Percentiles rank a stretch among this genome's conserved stretches.
These are phyloP conservation scores for Aspergillus sp. DNA, from an alignment of 2,329 filamentous ascomycete genomes.

Conservation along the genomic window DNA sequence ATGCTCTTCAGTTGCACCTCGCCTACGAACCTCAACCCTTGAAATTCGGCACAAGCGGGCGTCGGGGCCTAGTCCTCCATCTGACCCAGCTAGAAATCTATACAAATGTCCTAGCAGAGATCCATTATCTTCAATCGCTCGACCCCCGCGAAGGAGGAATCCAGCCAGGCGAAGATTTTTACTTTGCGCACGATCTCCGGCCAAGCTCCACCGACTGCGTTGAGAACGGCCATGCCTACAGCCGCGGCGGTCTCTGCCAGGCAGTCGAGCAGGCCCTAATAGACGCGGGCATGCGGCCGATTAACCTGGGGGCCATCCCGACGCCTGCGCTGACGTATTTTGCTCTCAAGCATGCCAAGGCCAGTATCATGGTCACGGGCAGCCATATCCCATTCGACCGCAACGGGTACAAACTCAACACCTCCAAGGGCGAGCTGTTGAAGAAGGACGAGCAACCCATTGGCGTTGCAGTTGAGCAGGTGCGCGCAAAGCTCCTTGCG, in stretches of 20 bases:
- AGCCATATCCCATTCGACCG: slow-evolving; percentile 30
- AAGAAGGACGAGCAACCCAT: slow-evolving; percentile 27
- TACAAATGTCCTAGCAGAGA: slow-evolving; percentile 27
- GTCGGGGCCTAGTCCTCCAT: slow-evolving; percentile 8
- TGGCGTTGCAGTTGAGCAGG: slow-evolving; percentile 18
- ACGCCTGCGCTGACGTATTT: slow-evolving; percentile 28
- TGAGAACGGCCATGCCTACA: too few relatives aligned
- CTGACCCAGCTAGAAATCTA: slow-evolving; percentile 25
- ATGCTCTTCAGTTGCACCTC: slow-evolving; percentile 6
- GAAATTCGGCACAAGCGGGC: slow-evolving; percentile 30
- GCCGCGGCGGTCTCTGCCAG: slow-evolving; percentile 5
- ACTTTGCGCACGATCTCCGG: too few relatives aligned
- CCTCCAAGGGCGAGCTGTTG: slow-evolving; percentile 25
- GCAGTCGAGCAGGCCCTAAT: slow-evolving; percentile 12
- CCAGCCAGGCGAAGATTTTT: too few relatives aligned
- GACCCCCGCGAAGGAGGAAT: too few relatives aligned
- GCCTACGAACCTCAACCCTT: slow-evolving; percentile 20
- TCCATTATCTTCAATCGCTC: slow-evolving; percentile 2
- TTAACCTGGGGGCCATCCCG: slow-evolving; percentile 7
- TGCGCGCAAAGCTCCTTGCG: slow-evolving; percentile 17
- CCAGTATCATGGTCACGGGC: slow-evolving; percentile 29
- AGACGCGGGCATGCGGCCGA: too few relatives aligned
- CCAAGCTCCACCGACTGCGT: too few relatives aligned
- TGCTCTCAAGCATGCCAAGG: slow-evolving; percentile 22
- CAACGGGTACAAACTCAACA: slow-evolving; percentile 29